Conservation (phyloP, 2,329 filamentous ascomycete genomes). For the Paracamarosporium sp. region DNA sequence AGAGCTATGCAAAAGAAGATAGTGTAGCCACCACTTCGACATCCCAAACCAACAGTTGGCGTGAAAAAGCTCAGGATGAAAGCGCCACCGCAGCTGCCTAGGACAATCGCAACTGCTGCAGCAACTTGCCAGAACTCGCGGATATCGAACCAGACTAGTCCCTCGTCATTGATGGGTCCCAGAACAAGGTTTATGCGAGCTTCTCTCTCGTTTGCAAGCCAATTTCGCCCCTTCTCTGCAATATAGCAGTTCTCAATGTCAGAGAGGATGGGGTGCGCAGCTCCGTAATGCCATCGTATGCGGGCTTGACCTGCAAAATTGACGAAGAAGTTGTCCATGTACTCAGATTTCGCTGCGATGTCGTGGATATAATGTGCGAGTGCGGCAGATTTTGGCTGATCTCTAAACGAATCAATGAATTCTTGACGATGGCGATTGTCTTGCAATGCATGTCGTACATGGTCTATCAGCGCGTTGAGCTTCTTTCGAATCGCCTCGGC, state of each 20-base stretch:
- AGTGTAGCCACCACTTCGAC: slow-evolving; percentile 51
- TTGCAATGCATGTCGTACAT: slow-evolving; percentile 40
- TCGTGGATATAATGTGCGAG: slow-evolving; percentile 32
- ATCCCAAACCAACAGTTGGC: slow-evolving; percentile 55
- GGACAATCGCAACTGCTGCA: slow-evolving; percentile 46
- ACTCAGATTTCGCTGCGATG: slow-evolving; percentile 26
- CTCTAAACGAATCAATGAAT: slow-evolving; percentile 37
- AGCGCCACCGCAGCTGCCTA: slow-evolving; percentile 44
- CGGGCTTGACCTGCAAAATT: slow-evolving; percentile 47
- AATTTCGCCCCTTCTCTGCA: slow-evolving; percentile 46
- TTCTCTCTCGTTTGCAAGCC: slow-evolving; percentile 44
- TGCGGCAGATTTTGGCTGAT: slow-evolving; percentile 24
- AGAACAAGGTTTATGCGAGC: slow-evolving; percentile 45
- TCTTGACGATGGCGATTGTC: slow-evolving; percentile 31
- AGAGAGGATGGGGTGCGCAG: slow-evolving; percentile 52
- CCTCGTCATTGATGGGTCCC: slow-evolving; percentile 41
- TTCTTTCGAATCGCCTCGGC: slow-evolving; percentile 48
- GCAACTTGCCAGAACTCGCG: slow-evolving; percentile 54
- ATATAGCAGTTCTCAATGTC: slow-evolving; percentile 52
- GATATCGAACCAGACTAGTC: slow-evolving; percentile 51
- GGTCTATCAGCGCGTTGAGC: slow-evolving; percentile 49
- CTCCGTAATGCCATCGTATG: slow-evolving; percentile 49
- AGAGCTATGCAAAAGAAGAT: slow-evolving; percentile 46
- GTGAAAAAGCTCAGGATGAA: slow-evolving; percentile 54
- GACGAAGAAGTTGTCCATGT: slow-evolving; percentile 46